Conservation (phyloP, 371 early-diverging fungal species). For the Actinomortierella wolfii region DNA sequence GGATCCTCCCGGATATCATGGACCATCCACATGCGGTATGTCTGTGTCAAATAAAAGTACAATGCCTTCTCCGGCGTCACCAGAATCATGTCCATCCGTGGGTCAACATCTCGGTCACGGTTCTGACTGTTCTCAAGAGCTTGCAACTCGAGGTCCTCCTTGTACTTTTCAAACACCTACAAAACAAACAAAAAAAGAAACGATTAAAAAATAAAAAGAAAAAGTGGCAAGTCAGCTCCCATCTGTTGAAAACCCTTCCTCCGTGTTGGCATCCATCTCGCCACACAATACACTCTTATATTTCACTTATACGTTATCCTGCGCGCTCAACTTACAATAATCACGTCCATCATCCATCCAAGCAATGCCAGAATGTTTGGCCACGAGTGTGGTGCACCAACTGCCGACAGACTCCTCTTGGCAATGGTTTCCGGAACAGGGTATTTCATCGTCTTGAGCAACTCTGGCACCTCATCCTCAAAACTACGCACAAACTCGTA, state of each 20-base stretch:
- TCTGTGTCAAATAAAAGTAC: slow-evolving; percentile 26
- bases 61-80: slow-evolving; percentile 29
- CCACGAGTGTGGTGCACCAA: slow-evolving; percentile 89
- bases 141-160: slow-evolving; percentile 51
- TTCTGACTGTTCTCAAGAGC: slow-evolving; percentile 21
- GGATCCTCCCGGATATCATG: slow-evolving; percentile 22
- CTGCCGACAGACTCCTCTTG: slow-evolving; percentile 81
- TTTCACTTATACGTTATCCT: no score
- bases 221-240: background rate
- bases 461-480: slow-evolving; percentile 84
- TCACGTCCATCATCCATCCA: slow-evolving; percentile 89
- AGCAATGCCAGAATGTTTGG: slow-evolving; percentile 88
- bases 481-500: slow-evolving; percentile 72
- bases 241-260: background rate
- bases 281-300: background rate
- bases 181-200: no score
- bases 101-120: slow-evolving; percentile 29
- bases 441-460: slow-evolving; percentile 84
- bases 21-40: slow-evolving; percentile 40
- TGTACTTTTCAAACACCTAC: slow-evolving; percentile 47
- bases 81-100: slow-evolving; percentile 52
- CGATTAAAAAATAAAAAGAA: background rate
- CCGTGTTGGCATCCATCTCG: no score
- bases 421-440: slow-evolving; percentile 91
- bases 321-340: slow-evolving; percentile 55